Evolutionary conservation across 306 rosid species (phyloP).

Genomic region (Vigna mungo): DNA sequence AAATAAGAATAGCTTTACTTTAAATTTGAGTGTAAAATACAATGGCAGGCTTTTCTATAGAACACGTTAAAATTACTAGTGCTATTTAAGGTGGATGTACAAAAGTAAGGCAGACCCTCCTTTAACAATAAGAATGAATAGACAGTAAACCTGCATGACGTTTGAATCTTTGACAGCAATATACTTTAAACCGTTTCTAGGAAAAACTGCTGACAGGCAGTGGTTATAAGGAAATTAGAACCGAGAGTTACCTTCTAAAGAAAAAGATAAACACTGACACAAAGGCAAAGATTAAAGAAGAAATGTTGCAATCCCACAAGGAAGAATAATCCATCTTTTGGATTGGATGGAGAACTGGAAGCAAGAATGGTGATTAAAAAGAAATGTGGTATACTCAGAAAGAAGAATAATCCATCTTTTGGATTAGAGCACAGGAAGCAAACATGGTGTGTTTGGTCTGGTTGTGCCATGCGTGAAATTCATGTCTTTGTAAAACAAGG

Average conservation of each 20-base stretch:
- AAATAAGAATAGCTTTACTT: neutral
- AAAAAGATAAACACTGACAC: slow-evolving; percentile 2
- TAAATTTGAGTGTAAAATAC: slow-evolving; percentile 25
- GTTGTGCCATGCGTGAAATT: slow-evolving; percentile 12
- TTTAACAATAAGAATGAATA: slow-evolving; percentile 15
- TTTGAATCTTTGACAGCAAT: neutral
- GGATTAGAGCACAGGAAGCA: neutral
- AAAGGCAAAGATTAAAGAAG: slow-evolving; percentile 5
- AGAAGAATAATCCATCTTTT: slow-evolving; percentile 28
- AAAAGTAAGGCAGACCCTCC: neutral
- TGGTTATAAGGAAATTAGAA: slow-evolving; percentile 3
- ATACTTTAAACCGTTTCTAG: neutral
- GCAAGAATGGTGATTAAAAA: neutral
- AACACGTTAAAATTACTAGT: neutral
- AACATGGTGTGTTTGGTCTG: slow-evolving; percentile 2
- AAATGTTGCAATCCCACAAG: neutral
- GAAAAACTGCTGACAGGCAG: neutral
- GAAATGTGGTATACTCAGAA: neutral
- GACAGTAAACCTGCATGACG: slow-evolving; percentile 9
- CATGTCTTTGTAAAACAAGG: slow-evolving; percentile 24
- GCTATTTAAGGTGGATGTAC: slow-evolving; percentile 22
- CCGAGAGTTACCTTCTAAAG: neutral
- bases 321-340: slow-evolving; percentile 27
- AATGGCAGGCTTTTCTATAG: slow-evolving; percentile 3
- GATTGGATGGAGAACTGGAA: neutral